Percentiles rank a stretch among this genome's conserved stretches.
Conservation (phyloP, 345 rosid genomes). For the Angophora floribunda region DNA sequence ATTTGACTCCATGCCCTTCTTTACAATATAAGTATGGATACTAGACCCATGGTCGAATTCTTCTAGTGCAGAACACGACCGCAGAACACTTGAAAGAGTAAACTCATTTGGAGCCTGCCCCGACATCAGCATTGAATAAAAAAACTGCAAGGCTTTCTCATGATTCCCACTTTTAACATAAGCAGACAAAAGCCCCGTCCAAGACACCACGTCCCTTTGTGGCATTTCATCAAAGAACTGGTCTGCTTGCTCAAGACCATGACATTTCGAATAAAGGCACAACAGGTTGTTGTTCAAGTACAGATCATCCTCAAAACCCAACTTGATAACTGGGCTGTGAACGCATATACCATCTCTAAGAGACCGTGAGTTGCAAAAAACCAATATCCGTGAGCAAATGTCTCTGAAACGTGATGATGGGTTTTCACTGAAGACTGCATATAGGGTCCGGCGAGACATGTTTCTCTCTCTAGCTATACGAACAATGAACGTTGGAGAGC, state of each 20-base stretch:
- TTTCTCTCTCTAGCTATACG: not conserved
- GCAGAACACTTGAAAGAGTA: constrained; percentile 49
- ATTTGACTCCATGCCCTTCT: constrained; percentile 45
- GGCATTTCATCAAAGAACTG: constrained; percentile 73
- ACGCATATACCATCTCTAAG: constrained; percentile 36
- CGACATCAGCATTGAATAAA: constrained; percentile 28
- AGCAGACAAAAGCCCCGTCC: constrained; percentile 55
- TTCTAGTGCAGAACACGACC: constrained; percentile 40
- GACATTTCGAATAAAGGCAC: constrained; percentile 35
- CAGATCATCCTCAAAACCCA: constrained; percentile 27
- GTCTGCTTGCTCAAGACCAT: constrained; percentile 23
- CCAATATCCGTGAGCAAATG: constrained; percentile 25
- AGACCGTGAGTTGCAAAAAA: constrained; percentile 39
- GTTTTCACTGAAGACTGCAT: constrained; percentile 1
- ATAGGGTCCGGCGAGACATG: constrained; percentile 20
- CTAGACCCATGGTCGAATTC: constrained; percentile 26
- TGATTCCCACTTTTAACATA: constrained; percentile 25
- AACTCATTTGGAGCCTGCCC: constrained; percentile 44
- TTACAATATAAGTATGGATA: constrained; percentile 34
- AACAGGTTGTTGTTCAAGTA: constrained; percentile 55
- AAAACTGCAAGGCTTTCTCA: constrained; percentile 26
- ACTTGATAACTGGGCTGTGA: constrained; percentile 46
- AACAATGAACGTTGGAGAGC: not conserved
- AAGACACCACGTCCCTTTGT: constrained; percentile 45
- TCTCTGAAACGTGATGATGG: constrained; percentile 26